Conservation (phyloP, 345 rosid species). For the Corchorus olitorius region DNA sequence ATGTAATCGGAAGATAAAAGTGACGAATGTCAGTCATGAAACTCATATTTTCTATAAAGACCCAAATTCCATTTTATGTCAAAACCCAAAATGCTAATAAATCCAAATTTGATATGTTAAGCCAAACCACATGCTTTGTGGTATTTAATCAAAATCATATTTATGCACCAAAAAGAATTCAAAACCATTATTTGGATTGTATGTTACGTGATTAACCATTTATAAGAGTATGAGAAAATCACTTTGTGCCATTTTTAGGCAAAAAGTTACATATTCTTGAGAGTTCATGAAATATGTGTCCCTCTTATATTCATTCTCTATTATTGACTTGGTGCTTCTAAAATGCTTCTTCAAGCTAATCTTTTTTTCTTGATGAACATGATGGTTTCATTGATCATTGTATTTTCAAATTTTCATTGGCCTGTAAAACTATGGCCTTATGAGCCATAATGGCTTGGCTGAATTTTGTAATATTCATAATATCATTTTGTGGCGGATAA, state of each 20-base stretch:
- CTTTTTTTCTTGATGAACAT: neutral
- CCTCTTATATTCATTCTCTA: neutral
- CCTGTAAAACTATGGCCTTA: neutral
- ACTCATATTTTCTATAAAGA: neutral
- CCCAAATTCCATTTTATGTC: neutral
- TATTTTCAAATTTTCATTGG: neutral
- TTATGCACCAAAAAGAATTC: neutral
- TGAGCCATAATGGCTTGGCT: slow-evolving; percentile 3
- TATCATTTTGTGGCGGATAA: neutral
- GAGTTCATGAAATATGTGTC: neutral
- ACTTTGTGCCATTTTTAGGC: neutral
- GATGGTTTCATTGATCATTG: neutral
- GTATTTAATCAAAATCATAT: neutral
- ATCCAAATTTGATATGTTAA: neutral
- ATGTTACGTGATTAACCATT: neutral
- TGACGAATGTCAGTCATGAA: neutral
- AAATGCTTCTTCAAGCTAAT: neutral
- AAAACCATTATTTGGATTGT: neutral
- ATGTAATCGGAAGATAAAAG: no score
- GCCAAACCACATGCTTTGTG: neutral
- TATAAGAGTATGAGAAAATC: neutral
- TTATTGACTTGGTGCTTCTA: neutral
- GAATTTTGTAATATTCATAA: neutral
- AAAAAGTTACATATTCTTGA: neutral
- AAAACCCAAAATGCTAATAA: neutral